Percentiles rank a stretch among this genome's conserved stretches.
These are phyloP conservation scores for Mytilinidion resinicola DNA, from an alignment of 495 filamentous ascomycete species.

Conservation along the genomic window DNA sequence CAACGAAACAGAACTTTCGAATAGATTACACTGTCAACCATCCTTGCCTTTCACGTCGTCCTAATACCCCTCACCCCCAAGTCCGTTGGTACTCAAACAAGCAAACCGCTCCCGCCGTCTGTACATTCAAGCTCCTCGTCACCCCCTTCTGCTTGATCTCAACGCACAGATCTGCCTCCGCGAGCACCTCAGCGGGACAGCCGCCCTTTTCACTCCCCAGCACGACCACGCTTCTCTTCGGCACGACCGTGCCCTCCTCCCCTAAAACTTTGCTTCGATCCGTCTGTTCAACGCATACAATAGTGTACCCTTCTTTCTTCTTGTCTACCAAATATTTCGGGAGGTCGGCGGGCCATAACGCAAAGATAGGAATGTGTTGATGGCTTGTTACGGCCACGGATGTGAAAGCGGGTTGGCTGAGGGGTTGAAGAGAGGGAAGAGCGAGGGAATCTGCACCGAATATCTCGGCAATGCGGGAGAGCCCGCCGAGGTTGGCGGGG, in stretches of 20 bases:
- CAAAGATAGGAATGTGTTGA: conserved; percentile 40
- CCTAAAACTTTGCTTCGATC: conserved; percentile 40
- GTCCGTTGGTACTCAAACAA: conserved; percentile 40
- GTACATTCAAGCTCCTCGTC: conserved; percentile 49
- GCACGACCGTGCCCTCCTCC: conserved; percentile 22
- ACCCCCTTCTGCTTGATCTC: conserved; percentile 45
- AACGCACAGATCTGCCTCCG: conserved; percentile 42
- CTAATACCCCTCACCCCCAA: conserved; percentile 19
- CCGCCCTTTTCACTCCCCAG: conserved; percentile 45
- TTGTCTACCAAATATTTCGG: conserved; percentile 28
- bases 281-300: conserved; percentile 48
- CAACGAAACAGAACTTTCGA: too few species aligned
- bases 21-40: too few species aligned
- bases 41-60: too few species aligned
- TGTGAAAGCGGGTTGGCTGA: conserved; percentile 38
- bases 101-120: conserved; percentile 45
- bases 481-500: conserved; percentile 44
- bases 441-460: conserved; percentile 40
- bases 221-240: conserved; percentile 40
- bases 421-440: conserved; percentile 28
- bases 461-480: conserved; percentile 44
- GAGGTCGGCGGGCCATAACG: conserved; percentile 30
- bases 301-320: conserved; percentile 37
- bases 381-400: conserved; percentile 41
- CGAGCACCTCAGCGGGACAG: conserved; percentile 40